phyloP scores from a whole-genome alignment of 176 grass and related monocot genomes.

The Themeda triandra region DNA sequence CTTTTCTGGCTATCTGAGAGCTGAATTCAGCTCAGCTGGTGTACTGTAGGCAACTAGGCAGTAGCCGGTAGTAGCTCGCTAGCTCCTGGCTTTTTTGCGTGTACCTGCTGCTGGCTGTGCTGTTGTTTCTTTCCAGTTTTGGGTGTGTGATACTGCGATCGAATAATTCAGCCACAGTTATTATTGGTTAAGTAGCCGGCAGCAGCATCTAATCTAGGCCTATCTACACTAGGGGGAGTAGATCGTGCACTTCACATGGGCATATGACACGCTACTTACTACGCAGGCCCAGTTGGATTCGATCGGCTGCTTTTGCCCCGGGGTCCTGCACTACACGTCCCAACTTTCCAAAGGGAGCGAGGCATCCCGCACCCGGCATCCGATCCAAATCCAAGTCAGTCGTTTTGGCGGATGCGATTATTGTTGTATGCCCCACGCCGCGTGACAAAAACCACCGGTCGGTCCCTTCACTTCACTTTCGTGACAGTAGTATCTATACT shows the following conservation, averaged over 20 bases:
- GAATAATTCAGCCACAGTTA: not conserved
- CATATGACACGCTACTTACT: not conserved
- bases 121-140: not conserved
- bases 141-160: no score
- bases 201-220: not conserved
- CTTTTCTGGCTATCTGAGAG: not conserved
- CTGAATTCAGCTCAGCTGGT: not conserved
- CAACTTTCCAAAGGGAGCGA: not conserved
- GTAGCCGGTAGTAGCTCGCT: not conserved
- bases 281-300: not conserved
- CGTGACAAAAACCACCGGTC: not conserved
- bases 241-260: not conserved
- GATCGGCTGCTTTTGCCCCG: not conserved
- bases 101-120: not conserved
- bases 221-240: not conserved
- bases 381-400: slow-evolving; percentile 6
- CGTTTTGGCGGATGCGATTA: not conserved
- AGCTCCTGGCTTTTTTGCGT: not conserved
- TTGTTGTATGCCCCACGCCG: not conserved
- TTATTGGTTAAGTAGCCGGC: not conserved
- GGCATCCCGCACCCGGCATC: not conserved
- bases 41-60: no score
- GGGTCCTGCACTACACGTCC: not conserved
- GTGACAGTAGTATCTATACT: not conserved
- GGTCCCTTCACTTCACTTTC: not conserved